phyloP scores from a whole-genome alignment of 352 stramenopile genomes.

The Pythium utonaiense region DNA sequence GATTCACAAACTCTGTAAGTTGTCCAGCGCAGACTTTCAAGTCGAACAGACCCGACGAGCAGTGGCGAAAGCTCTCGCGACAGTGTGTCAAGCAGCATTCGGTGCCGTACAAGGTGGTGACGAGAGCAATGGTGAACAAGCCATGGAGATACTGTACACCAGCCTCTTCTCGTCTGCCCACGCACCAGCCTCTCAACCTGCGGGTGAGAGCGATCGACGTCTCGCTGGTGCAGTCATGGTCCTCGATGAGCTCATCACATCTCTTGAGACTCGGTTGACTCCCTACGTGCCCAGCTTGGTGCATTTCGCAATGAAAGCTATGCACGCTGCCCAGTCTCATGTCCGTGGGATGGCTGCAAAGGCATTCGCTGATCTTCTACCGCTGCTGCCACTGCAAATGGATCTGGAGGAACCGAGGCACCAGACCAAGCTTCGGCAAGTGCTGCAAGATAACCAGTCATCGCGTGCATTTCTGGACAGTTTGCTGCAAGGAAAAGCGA shows the following conservation, averaged over 20 bases:
- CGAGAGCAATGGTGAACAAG: not conserved
- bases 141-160: conserved; percentile 41
- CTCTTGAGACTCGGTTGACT: conserved; percentile 32
- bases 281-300: conserved; percentile 67
- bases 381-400: conserved; percentile 72
- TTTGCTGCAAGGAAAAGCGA: conserved; percentile 54
- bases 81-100: conserved; percentile 19
- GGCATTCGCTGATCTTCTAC: conserved; percentile 69
- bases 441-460: conserved; percentile 46
- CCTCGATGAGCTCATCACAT: conserved; percentile 44
- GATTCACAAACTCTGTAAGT: conserved; percentile 30
- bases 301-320: conserved; percentile 62
- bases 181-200: conserved; percentile 5
- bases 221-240: conserved; percentile 52
- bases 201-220: not conserved
- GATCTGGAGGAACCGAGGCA: conserved; percentile 33
- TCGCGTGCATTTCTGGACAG: conserved; percentile 68
- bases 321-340: conserved; percentile 42
- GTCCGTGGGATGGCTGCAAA: conserved; percentile 46
- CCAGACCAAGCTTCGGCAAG: conserved; percentile 11
- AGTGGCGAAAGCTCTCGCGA: conserved; percentile 41
- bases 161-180: conserved; percentile 32
- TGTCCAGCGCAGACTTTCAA: conserved; percentile 28
- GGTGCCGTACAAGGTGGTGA: not conserved
- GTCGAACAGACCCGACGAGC: conserved; percentile 24